Conservation (phyloP, 1,139 yeast species). For the Yamadazyma aaseri region DNA sequence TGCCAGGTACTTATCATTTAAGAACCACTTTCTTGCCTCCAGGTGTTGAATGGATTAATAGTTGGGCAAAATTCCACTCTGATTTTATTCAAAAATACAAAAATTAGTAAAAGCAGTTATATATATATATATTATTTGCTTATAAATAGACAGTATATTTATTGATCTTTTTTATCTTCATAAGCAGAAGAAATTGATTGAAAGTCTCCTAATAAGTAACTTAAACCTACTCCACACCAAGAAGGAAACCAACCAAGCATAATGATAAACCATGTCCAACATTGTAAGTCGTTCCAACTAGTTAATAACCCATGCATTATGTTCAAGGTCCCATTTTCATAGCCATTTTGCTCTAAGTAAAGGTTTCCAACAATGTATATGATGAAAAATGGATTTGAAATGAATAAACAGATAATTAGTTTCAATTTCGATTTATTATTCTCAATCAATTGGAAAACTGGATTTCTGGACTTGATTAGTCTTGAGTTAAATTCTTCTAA, state of each 20-base stretch:
- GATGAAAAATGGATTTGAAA: conserved; percentile 57
- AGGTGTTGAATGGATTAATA: conserved; percentile 81
- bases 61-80: conserved; percentile 75
- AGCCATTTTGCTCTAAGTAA: conserved; percentile 22
- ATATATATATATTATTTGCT: not conserved
- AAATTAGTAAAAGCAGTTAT: conserved; percentile 6
- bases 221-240: conserved; percentile 58
- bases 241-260: conserved; percentile 79
- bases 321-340: conserved; percentile 30
- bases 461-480: conserved; percentile 6
- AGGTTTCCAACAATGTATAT: conserved; percentile 32
- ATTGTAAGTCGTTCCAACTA: conserved; percentile 69
- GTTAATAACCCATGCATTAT: conserved; percentile 52
- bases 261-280: conserved; percentile 86
- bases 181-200: conserved; percentile 8
- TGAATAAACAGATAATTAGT: conserved; percentile 34
- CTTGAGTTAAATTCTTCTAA: conserved; percentile 13
- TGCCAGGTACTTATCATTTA: conserved; percentile 80
- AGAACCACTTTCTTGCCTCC: conserved; percentile 97
- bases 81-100: conserved; percentile 60
- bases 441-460: conserved; percentile 12
- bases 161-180: conserved; percentile 12
- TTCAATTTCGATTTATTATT: conserved; percentile 21
- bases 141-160: not conserved
- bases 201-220: conserved; percentile 32